Conservation (phyloP, 1,284 basidiomycete species). For the Xanthoconium separans region DNA sequence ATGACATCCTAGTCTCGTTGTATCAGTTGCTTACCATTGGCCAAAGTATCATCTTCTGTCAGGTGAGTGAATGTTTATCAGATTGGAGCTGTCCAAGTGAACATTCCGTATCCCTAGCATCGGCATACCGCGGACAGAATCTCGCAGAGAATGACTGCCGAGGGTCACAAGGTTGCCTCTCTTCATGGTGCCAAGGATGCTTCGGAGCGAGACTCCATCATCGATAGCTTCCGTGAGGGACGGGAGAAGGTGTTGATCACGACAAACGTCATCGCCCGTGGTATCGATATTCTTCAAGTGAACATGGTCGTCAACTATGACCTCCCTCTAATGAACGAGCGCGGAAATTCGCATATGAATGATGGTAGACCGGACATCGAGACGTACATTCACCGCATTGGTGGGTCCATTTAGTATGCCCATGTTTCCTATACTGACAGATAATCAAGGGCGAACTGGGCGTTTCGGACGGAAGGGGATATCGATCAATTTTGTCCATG, state of each 20-base stretch:
- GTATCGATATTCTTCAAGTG: constrained; percentile 98
- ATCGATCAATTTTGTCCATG: constrained; percentile 95
- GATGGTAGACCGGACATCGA: constrained; percentile 83
- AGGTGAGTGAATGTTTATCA: constrained; percentile 46
- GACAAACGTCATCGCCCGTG: constrained; percentile 97
- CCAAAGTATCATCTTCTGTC: constrained; percentile 97
- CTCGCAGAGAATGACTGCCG: constrained; percentile 84
- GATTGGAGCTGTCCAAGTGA: background rate
- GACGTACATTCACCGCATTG: constrained; percentile 98
- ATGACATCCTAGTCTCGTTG: constrained; percentile 90
- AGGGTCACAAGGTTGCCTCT: constrained; percentile 96
- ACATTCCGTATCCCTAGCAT: constrained; percentile 46
- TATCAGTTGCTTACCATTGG: constrained; percentile 94
- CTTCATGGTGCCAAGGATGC: constrained; percentile 94
- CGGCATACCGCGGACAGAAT: constrained; percentile 94
- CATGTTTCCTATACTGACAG: constrained; percentile 2
- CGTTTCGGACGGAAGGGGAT: constrained; percentile 95
- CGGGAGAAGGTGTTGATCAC: constrained; percentile 98
- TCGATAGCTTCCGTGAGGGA: constrained; percentile 95
- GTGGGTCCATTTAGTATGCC: constrained; percentile 44
- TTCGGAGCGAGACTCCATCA: constrained; percentile 85
- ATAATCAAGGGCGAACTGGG: constrained; percentile 80
- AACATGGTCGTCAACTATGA: constrained; percentile 99
- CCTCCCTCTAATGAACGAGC: constrained; percentile 82
- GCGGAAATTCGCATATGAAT: constrained; percentile 41